Base-by-base conservation (phyloP, 2,329 filamentous ascomycete species). In the Cladosporium oxysporum region DNA sequence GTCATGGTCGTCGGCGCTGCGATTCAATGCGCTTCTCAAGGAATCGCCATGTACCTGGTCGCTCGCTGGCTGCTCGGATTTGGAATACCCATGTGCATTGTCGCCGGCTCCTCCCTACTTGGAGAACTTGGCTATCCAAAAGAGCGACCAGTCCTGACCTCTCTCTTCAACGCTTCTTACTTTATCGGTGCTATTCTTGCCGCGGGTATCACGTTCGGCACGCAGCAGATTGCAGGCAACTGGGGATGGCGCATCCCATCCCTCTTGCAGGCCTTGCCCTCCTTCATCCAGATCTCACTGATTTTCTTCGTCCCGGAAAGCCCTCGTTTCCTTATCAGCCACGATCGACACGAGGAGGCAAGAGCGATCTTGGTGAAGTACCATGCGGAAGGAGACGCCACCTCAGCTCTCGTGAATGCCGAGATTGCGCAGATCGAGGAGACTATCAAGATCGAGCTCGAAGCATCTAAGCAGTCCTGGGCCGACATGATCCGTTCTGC, bases 41-140 rank as follows among this genome's bases (percentile, higher is more conserved):
- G 67, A 28, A 76, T 76, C 33, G 83, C 75, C 44, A 88, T 88
- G 86, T 89, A 87, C 70, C 84, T 88, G 68, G 76, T 87, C 23
- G 81, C 86, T 14, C 84, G 87, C 64, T 81, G 87, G 66, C 77
- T 88, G 29, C 82, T 88, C n/a, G 87, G 87, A 18, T 83, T 85
- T 28, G 87, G 87, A n/a, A 85, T 88, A 58, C 83, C 84, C 0
- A 86, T 85, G 69, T 84, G 82, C 66, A 88, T 88, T 67, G 83
- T 87, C 37, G 83, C 84, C 2, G 86, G 84, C 5, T 84, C 86
- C 1, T 81, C 83, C 37, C 76, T 88, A 59, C 85, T 88, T 31
- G 86, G 85, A 75, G 87, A 88, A 72, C 77, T 88, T 29, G 85
- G 82, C 1, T 83, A 88, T 71, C 86, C 86, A 2, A 88, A 86